Evolutionary conservation across 2,329 filamentous ascomycete species (phyloP).

Genomic region (Chalara sp.): DNA sequence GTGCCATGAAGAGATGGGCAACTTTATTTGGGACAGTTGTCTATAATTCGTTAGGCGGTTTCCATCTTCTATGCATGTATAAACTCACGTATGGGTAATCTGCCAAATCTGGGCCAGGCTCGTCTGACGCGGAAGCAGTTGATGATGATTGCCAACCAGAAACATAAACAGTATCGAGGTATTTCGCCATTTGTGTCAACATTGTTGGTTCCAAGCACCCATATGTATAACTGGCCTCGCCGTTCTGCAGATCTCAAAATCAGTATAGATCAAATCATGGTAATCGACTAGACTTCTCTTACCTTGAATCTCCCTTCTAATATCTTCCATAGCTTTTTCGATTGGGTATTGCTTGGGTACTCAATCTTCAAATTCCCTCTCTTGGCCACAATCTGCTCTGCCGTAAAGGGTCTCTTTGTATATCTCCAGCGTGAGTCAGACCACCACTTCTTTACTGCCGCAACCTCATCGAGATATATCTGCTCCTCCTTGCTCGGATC

Average conservation of each 20-base stretch:
- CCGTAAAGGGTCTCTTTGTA: slow-evolving; percentile 88
- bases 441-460: slow-evolving; percentile 93
- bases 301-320: slow-evolving; percentile 84
- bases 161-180: slow-evolving; percentile 96
- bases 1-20: slow-evolving; percentile 93
- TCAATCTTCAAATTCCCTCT: slow-evolving; percentile 84
- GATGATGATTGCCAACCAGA: slow-evolving; percentile 98
- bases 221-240: slow-evolving; percentile 88
- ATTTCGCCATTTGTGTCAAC: slow-evolving; percentile 99
- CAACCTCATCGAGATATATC: slow-evolving; percentile 64
- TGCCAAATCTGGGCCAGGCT: slow-evolving; percentile 94
- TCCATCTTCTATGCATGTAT: not conserved
- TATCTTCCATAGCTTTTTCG: slow-evolving; percentile 92
- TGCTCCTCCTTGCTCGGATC: slow-evolving; percentile 51
- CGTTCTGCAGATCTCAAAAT: slow-evolving; percentile 47
- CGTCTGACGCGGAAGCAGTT: slow-evolving; percentile 88
- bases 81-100: slow-evolving; percentile 82
- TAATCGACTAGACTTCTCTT: slow-evolving; percentile 1
- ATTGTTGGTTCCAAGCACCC: slow-evolving; percentile 97
- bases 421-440: slow-evolving; percentile 82
- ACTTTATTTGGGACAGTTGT: slow-evolving; percentile 99
- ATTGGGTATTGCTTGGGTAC: slow-evolving; percentile 81
- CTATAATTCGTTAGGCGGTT: slow-evolving; percentile 35
- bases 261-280: slow-evolving; percentile 4
- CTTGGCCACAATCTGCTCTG: slow-evolving; percentile 96